Conservation (phyloP, 1,284 basidiomycete genomes). For the Chalciporus sp. region DNA sequence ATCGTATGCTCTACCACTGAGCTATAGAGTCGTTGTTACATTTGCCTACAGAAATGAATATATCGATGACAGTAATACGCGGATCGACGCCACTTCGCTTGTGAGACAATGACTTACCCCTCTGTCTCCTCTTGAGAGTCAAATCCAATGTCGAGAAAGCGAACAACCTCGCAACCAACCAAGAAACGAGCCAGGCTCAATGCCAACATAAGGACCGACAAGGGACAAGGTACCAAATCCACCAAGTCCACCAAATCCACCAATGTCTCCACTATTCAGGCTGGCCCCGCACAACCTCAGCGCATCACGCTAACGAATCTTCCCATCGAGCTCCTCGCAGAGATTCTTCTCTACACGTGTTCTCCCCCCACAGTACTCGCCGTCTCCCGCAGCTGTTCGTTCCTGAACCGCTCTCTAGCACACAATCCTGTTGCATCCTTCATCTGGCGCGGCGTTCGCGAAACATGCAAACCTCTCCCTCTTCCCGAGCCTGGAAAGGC, state of each 20-base stretch:
- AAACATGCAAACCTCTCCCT: slow-evolving; percentile 25
- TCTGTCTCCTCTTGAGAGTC: background rate
- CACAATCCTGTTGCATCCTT: slow-evolving; percentile 35
- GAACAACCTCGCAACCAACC: background rate
- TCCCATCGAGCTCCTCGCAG: slow-evolving; percentile 50
- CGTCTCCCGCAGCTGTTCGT: slow-evolving; percentile 45
- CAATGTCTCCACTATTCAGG: background rate
- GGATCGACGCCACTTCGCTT: too few relatives aligned
- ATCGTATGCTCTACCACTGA: slow-evolving; percentile 44
- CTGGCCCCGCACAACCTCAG: background rate
- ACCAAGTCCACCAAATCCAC: background rate
- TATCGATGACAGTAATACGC: too few relatives aligned
- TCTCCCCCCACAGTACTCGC: slow-evolving; percentile 47
- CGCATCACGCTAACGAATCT: slow-evolving; percentile 24
- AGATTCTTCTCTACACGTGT: slow-evolving; percentile 40
- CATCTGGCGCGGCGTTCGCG: slow-evolving; percentile 47
- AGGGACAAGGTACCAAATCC: background rate
- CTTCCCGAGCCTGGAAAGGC: slow-evolving; percentile 42
- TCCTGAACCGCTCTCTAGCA: slow-evolving; percentile 41
- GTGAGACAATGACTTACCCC: too few relatives aligned
- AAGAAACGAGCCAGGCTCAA: slow-evolving; percentile 7
- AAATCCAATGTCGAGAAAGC: background rate
- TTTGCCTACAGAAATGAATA: too few relatives aligned
- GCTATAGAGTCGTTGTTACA: slow-evolving; percentile 26
- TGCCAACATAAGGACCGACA: background rate